A percentile compares a stretch with the other conserved stretches of the same genome.
Evolutionary conservation across 139 green algal species (phyloP).

Genomic region (Chlamydomonas incerta): DNA sequence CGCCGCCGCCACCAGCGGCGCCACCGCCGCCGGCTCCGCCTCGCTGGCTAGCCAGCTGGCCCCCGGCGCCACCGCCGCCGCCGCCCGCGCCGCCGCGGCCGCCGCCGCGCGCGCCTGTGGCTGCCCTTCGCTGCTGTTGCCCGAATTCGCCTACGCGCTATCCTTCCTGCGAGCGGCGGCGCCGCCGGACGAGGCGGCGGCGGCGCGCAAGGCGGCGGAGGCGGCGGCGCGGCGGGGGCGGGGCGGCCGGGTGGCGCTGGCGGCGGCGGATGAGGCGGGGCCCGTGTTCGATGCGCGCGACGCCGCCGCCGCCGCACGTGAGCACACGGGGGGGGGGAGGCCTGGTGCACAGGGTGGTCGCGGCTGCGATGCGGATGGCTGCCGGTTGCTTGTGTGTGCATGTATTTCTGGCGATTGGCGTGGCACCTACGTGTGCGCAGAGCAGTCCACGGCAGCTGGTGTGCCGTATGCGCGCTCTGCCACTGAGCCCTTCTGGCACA

Average conservation of each 20-base stretch:
- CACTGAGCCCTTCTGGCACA: too few species aligned
- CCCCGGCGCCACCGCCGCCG: not conserved
- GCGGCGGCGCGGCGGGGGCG: not conserved
- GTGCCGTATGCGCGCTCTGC: too few species aligned
- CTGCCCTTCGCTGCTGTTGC: constrained; percentile 15
- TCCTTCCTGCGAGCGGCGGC: constrained; percentile 20
- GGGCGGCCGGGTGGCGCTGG: not conserved
- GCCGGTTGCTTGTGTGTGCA: too few species aligned
- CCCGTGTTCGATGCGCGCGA: constrained; percentile 56
- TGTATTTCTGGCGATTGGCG: too few species aligned
- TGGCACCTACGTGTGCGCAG: too few species aligned
- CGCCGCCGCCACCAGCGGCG: too few species aligned
- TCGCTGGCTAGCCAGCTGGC: not conserved
- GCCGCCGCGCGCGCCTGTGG: not conserved
- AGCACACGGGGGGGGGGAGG: not conserved
- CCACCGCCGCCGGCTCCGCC: not conserved
- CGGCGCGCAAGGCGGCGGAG: not conserved
- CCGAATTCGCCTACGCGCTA: constrained; percentile 56
- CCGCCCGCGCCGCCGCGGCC: not conserved
- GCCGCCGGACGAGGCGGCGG: too few species aligned
- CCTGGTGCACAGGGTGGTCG: not conserved
- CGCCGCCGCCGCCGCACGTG: constrained; percentile 51
- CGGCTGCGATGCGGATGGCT: not conserved
- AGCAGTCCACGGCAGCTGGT: too few species aligned
- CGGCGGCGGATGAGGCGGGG: not conserved